A percentile compares a stretch with the other conserved stretches of the same genome.
Conservation (phyloP, 2,329 filamentous ascomycete species). For the Mariannaea elegans region DNA sequence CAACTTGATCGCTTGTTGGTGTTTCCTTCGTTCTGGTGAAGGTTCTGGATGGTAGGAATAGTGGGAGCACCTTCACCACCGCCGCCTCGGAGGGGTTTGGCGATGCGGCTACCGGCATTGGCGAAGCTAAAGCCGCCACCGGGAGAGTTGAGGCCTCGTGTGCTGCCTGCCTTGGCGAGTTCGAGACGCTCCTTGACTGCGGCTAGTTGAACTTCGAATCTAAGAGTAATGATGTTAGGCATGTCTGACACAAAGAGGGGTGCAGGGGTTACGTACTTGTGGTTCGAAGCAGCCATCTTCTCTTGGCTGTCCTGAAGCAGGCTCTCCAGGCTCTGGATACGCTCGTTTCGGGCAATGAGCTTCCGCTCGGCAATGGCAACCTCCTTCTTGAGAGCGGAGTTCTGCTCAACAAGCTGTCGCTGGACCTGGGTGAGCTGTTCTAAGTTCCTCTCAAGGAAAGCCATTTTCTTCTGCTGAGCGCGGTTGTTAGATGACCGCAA, state of each 20-base stretch:
- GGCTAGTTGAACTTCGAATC: slow-evolving; percentile 96
- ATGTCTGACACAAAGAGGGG: background rate
- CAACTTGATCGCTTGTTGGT: slow-evolving; percentile 75
- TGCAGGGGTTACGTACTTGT: slow-evolving; percentile 74
- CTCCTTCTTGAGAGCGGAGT: slow-evolving; percentile 97
- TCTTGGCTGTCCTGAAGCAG: slow-evolving; percentile 97
- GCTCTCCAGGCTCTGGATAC: slow-evolving; percentile 92
- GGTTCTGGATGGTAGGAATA: slow-evolving; percentile 65
- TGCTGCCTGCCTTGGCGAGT: slow-evolving; percentile 90
- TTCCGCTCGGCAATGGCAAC: slow-evolving; percentile 98
- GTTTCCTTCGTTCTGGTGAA: slow-evolving; percentile 66
- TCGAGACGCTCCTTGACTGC: slow-evolving; percentile 98
- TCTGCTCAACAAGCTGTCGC: slow-evolving; percentile 97
- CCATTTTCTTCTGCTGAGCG: slow-evolving; percentile 99
- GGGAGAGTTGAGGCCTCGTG: slow-evolving; percentile 78
- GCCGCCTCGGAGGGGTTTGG: slow-evolving; percentile 73
- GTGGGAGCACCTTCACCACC: slow-evolving; percentile 58
- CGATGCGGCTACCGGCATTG: slow-evolving; percentile 71
- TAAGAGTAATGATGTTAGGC: slow-evolving; percentile 52
- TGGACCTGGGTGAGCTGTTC: slow-evolving; percentile 98
- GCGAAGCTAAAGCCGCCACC: slow-evolving; percentile 78
- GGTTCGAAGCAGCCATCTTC: slow-evolving; percentile 96
- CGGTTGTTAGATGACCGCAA: slow-evolving; percentile 96
- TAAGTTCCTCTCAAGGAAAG: slow-evolving; percentile 96
- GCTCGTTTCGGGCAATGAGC: slow-evolving; percentile 94